A percentile compares a stretch with the other conserved stretches of the same genome.
phyloP scores from a whole-genome alignment of 495 filamentous ascomycete genomes.

The Delitschia confertaspora region DNA sequence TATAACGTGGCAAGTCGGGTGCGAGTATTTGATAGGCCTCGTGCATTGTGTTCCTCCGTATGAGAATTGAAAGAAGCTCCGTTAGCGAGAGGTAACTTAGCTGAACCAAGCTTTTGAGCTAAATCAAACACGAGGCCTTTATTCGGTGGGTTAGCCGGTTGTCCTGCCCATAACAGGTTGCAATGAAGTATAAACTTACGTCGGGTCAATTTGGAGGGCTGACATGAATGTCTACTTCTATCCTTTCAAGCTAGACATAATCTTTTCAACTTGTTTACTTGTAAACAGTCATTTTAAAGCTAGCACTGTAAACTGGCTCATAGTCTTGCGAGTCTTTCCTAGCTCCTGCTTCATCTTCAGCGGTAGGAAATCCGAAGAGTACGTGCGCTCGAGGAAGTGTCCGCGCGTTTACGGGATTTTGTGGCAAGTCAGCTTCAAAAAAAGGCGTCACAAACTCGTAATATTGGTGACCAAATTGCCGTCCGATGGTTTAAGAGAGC shows the following conservation, averaged over 20 bases:
- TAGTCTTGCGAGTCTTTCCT: conserved; percentile 31
- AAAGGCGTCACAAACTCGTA: too few relatives aligned
- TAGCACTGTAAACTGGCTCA: conserved; percentile 4
- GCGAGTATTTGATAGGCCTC: conserved; percentile 23
- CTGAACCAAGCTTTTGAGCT: neutral
- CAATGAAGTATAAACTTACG: conserved; percentile 28
- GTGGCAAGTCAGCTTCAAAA: too few relatives aligned
- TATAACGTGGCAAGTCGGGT: conserved; percentile 20
- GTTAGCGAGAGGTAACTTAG: conserved; percentile 13
- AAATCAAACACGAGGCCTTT: neutral
- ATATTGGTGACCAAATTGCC: too few relatives aligned
- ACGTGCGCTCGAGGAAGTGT: too few relatives aligned
- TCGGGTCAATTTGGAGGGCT: conserved; percentile 37
- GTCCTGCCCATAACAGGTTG: too few relatives aligned
- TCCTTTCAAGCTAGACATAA: conserved; percentile 31
- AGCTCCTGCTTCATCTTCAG: conserved; percentile 34
- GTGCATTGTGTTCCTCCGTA: conserved; percentile 12
- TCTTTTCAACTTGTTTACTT: conserved; percentile 34
- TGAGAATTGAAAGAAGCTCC: conserved; percentile 22
- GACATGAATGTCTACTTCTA: conserved; percentile 33
- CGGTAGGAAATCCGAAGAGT: too few relatives aligned
- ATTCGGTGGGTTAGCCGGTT: too few relatives aligned
- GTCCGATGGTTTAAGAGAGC: too few relatives aligned
- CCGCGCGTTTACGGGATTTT: too few relatives aligned
- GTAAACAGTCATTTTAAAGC: conserved; percentile 38